Evolutionary conservation across 2,329 filamentous ascomycete species (phyloP), one percentile per base, ranked within the genome.

Genomic region (Colletotrichum aenigma): DNA sequence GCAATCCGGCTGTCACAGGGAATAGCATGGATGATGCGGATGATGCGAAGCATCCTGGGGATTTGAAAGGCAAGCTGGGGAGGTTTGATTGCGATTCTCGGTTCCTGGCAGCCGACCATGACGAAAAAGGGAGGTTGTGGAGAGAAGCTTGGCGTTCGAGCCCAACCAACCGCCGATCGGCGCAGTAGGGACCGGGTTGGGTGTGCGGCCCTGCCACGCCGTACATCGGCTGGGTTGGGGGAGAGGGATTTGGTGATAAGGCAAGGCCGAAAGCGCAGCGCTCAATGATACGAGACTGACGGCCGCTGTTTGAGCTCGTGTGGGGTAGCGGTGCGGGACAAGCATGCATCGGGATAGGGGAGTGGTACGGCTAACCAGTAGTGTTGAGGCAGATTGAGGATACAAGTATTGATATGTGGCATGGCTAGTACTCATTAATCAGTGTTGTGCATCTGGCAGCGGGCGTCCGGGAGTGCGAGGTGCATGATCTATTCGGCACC

Each of bases 141-240:
- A 70, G 66, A 43, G 55, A 56, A 55, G 71, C 70, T 72, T 73
- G 70, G 66, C 70, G 70, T 62, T 70, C 21, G 32, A 56, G 56
- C 66, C 66, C 38, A 30, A 73, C 71, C 64, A 71, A 74, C 32
- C 43, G 68, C 72, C 72, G 68, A 71, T 66, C 52, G 68, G 61
- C 72, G 38, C 68, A 55, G 68, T 71, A 58, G 64, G 26, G 70
- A 68, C 48, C 15, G 55, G 70, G 64, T 36, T 26, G 65, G 52
- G 30, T 66, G 61, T 30, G 69, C 26, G 66, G 60, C 48, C 32
- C 28, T 36, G 48, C 13, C 43, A 67, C 18, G 52, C 72, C 72
- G 72, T 38, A 75, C 28, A 75, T 71, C 68, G 72, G 72, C 72
- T 75, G 68, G 72, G 72, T 75, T 66, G 72, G 72, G 72, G 72